These are phyloP conservation scores for Lyophyllum semitale DNA, from an alignment of 768 basidiomycete species.

Conservation along the genomic window DNA sequence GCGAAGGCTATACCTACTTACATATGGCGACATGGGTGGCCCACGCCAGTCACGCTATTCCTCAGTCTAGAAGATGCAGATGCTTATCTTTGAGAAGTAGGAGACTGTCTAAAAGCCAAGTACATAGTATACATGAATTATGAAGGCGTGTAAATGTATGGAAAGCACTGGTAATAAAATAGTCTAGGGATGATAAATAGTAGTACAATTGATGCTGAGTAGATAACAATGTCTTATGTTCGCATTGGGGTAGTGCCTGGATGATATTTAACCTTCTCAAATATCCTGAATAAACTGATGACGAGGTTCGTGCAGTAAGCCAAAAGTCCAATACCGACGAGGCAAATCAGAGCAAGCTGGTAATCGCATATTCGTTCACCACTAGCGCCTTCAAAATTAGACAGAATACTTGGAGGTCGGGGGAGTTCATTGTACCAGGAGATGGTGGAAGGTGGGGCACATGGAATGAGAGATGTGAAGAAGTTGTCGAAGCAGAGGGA, in stretches of 20 bases:
- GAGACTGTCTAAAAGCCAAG: background rate
- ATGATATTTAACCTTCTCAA: conserved; percentile 86
- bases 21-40: too few species aligned
- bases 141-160: background rate
- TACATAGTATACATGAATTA: background rate
- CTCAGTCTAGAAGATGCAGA: too few species aligned
- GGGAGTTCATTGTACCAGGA: conserved; percentile 77
- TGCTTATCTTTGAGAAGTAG: background rate
- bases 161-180: background rate
- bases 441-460: conserved; percentile 57
- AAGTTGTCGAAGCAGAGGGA: conserved; percentile 91
- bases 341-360: conserved; percentile 75
- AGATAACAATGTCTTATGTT: background rate
- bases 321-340: conserved; percentile 76
- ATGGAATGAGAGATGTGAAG: conserved; percentile 84
- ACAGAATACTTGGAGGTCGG: conserved; percentile 47
- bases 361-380: conserved; percentile 69
- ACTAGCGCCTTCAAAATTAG: conserved; percentile 42
- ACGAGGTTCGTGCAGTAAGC: conserved; percentile 85
- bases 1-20: too few species aligned
- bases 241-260: conserved; percentile 31
- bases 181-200: background rate
- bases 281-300: conserved; percentile 83
- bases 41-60: background rate
- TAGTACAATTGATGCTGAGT: background rate